These are phyloP conservation scores for Nissolia schottii DNA, from an alignment of 306 rosid species.

Conservation along the genomic window DNA sequence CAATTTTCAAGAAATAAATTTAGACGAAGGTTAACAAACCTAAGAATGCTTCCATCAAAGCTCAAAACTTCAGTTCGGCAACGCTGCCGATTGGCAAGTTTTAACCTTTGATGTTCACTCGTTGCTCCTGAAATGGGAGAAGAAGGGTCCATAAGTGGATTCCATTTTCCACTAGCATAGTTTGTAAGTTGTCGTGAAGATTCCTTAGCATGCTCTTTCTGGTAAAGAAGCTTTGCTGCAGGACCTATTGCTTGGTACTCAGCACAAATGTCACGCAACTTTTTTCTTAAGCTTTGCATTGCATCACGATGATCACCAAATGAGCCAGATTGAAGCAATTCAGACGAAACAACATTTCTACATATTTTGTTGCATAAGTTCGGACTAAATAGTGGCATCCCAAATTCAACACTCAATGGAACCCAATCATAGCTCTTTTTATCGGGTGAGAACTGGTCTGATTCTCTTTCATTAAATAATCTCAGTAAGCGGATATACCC, in stretches of 20 bases:
- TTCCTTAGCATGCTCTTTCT: constrained; percentile 76
- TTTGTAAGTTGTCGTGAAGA: constrained; percentile 59
- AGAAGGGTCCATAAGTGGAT: constrained; percentile 85
- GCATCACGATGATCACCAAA: constrained; percentile 68
- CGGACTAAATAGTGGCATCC: constrained; percentile 92
- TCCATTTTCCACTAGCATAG: constrained; percentile 98
- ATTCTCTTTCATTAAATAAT: constrained; percentile 60
- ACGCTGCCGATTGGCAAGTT: constrained; percentile 78
- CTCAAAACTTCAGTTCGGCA: constrained; percentile 83
- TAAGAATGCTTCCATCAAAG: constrained; percentile 92
- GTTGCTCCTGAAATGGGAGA: constrained; percentile 86
- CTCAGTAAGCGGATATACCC: constrained; percentile 90
- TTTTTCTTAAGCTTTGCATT: constrained; percentile 75
- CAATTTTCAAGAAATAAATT: constrained; percentile 11
- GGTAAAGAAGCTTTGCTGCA: constrained; percentile 87
- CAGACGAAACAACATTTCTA: constrained; percentile 73
- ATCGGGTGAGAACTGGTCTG: constrained; percentile 40
- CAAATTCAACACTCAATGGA: constrained; percentile 87
- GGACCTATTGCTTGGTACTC: constrained; percentile 90
- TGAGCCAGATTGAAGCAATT: constrained; percentile 75
- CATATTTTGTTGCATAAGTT: constrained; percentile 70
- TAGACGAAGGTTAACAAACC: constrained; percentile 31
- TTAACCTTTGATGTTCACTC: constrained; percentile 75
- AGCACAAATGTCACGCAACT: constrained; percentile 72
- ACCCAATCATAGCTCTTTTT: constrained; percentile 85